These are phyloP conservation scores for Myxozyma kluyveri DNA, from an alignment of 805 yeast species.

Conservation along the genomic window DNA sequence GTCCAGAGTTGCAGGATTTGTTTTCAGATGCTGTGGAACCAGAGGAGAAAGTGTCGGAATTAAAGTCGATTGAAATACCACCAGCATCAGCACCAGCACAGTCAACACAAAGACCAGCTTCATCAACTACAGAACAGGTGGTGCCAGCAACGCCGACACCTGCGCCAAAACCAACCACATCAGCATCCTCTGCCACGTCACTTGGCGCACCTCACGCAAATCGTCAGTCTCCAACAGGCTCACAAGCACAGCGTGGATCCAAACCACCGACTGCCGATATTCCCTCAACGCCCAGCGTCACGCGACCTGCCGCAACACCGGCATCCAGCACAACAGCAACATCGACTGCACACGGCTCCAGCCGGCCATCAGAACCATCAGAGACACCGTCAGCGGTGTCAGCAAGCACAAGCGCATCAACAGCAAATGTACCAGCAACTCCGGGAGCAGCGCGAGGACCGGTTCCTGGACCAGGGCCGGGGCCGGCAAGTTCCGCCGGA, in stretches of 20 bases:
- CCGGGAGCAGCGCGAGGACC: conserved; percentile 8
- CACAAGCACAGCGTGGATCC: not conserved
- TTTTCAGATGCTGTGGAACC: conserved; percentile 19
- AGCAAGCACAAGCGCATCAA: not conserved
- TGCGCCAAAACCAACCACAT: not conserved
- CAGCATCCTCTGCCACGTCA: conserved; percentile 1
- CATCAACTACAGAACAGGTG: not conserved
- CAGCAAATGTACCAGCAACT: not conserved
- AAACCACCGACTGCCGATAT: conserved; percentile 1
- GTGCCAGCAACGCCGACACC: not conserved
- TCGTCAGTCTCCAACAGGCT: not conserved
- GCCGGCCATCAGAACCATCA: not conserved
- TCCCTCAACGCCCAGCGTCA: not conserved
- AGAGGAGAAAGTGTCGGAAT: not conserved
- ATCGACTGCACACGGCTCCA: conserved; percentile 1
- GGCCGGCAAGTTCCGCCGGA: conserved; percentile 1
- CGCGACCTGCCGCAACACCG: not conserved
- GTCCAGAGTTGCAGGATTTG: conserved; percentile 23
- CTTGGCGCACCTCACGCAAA: conserved; percentile 2
- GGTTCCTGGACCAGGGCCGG: conserved; percentile 1
- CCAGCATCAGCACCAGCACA: not conserved
- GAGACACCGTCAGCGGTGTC: not conserved
- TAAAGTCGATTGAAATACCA: not conserved
- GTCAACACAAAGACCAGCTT: conserved; percentile 4
- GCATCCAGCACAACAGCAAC: not conserved